These are phyloP conservation scores for Trichoderma oligosporum DNA, from an alignment of 2,329 filamentous ascomycete species.

Conservation along the genomic window DNA sequence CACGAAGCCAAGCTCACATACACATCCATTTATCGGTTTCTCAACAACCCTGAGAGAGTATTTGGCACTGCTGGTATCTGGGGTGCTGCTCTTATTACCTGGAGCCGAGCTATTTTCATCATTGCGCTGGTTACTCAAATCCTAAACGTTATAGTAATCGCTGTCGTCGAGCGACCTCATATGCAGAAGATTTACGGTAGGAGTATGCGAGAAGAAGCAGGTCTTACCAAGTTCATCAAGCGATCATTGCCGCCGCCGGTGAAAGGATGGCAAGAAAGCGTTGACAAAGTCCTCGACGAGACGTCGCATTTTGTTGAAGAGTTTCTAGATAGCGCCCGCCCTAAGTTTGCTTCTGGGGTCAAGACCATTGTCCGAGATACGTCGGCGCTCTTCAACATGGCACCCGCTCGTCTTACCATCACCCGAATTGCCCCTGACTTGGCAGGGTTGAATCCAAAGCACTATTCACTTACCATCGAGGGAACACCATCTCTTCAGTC, in stretches of 20 bases:
- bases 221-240: conserved; percentile 86
- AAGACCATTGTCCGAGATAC: conserved; percentile 86
- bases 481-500: conserved; percentile 55
- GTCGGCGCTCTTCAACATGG: conserved; percentile 80
- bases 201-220: conserved; percentile 78
- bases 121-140: conserved; percentile 83
- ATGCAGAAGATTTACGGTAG: conserved; percentile 97
- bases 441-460: conserved; percentile 71
- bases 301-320: conserved; percentile 88
- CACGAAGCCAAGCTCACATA: conserved; percentile 86
- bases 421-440: conserved; percentile 75
- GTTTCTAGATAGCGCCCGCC: conserved; percentile 77
- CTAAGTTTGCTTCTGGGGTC: conserved; percentile 81
- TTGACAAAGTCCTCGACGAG: conserved; percentile 83
- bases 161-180: conserved; percentile 90
- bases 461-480: conserved; percentile 74
- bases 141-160: conserved; percentile 80
- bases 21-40: conserved; percentile 93
- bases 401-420: conserved; percentile 80
- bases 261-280: conserved; percentile 76
- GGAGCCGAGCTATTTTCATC: conserved; percentile 80
- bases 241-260: conserved; percentile 80
- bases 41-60: conserved; percentile 95
- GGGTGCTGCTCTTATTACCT: conserved; percentile 91
- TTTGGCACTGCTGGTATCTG: conserved; percentile 93